Base-by-base conservation (phyloP, 1,139 yeast genomes). In the Hemisphaericaspora xylanilytica region DNA sequence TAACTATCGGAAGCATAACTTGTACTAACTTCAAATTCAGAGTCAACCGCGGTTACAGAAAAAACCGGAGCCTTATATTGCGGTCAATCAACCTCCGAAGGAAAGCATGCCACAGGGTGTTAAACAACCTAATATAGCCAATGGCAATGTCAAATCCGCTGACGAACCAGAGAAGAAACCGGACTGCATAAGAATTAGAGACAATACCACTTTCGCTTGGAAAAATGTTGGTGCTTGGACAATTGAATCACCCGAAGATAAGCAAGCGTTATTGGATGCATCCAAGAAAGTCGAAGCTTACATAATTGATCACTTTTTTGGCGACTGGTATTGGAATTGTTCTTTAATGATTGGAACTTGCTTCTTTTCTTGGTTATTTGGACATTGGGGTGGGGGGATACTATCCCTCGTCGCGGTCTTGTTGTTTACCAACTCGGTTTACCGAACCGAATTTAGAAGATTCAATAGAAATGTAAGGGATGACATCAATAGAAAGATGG, bases 241-340 rank as follows among this genome's bases (percentile, higher is more conserved):
- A 33, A 35, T 47, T 3, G 49, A 47, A 9, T 24, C 37, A 4
- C 16, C 26, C 11, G 2, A 12, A 13, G 70, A 67, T 42, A 70
- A 70, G 42, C 33, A 38, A 26, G 42, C 52, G 12, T 48, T 62
- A 9, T 55, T 68, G 45, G 44, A 53, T 27, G 45, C 47, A 18
- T 42, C 63, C 35, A 62, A 59, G 40, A 46, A 49, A 21, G 54
- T 83, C 29, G 81, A 78, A 53, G 64, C 73, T n/a, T 85, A 81
- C 48, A 78, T 85, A 27, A 55, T 70, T 39, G 90, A 85, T 58
- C 83, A 75, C 43, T 81, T 81, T 52, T 80, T 73, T 50, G 78
- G 83, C 15, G 95, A 85, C 55, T 73, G 83, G 73, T 84, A 81
- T 60, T 80, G 81, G 76, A 85, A 85, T 61, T 71, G 80, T 28